These are phyloP conservation scores for Cercophora samala DNA, from an alignment of 495 filamentous ascomycete species.

Conservation along the genomic window DNA sequence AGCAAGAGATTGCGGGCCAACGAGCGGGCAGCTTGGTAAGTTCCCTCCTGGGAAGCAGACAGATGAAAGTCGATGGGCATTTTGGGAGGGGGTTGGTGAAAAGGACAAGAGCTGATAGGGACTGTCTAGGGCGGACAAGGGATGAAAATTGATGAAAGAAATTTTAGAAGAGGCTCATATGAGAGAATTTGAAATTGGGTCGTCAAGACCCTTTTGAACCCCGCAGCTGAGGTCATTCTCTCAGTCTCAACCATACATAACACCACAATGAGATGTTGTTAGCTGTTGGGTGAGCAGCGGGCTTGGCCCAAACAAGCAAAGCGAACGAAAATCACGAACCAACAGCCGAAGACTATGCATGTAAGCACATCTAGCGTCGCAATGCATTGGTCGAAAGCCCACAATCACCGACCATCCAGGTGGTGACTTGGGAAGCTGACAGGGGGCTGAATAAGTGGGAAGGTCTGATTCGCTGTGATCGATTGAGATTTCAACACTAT, in stretches of 20 bases:
- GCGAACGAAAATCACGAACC: not conserved
- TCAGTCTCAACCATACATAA: not conserved
- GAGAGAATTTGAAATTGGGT: not conserved
- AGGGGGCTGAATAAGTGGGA: not conserved
- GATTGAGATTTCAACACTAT: not conserved
- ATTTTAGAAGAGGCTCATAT: too few relatives aligned
- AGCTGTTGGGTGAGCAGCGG: too few relatives aligned
- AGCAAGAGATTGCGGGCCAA: slow-evolving; percentile 40
- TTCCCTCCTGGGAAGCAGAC: slow-evolving; percentile 32
- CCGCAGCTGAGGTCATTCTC: not conserved
- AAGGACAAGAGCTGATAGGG: not conserved
- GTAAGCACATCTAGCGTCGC: not conserved
- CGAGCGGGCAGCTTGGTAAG: slow-evolving; percentile 32
- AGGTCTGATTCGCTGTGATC: not conserved
- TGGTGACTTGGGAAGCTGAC: not conserved
- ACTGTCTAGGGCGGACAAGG: not conserved
- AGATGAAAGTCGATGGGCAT: slow-evolving; percentile 46
- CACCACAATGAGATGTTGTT: not conserved
- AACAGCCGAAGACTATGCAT: not conserved
- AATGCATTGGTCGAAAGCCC: not conserved
- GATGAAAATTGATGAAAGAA: not conserved
- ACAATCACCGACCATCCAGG: not conserved
- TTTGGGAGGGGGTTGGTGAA: slow-evolving; percentile 4
- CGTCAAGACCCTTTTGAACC: not conserved
- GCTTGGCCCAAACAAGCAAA: not conserved